phyloP scores from a whole-genome alignment of 164 flowering plant genomes.

The Umbellularia californica region DNA sequence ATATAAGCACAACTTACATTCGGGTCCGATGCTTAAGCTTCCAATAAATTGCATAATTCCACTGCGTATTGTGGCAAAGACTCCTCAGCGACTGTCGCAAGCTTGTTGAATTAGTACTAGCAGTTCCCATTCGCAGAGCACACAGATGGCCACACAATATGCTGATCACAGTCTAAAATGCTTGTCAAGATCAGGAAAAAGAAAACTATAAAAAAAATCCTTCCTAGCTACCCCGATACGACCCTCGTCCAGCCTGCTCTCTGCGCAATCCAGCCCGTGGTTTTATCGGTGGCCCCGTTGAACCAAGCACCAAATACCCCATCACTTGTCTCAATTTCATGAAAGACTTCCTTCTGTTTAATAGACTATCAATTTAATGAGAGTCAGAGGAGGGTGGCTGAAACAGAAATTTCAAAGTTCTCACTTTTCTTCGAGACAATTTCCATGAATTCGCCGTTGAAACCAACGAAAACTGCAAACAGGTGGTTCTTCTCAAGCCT shows the following conservation, averaged over 20 bases:
- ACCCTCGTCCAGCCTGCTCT: slow-evolving; percentile 85
- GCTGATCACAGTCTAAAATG: background rate
- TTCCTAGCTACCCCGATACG: slow-evolving; percentile 73
- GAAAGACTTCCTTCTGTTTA: background rate
- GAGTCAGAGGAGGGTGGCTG: slow-evolving; percentile 4
- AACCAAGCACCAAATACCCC: slow-evolving; percentile 37
- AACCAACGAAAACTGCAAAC: background rate
- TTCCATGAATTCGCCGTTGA: slow-evolving; percentile 12
- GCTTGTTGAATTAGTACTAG: slow-evolving; percentile 10
- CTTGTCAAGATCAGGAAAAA: background rate
- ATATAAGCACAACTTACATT: slow-evolving; percentile 44
- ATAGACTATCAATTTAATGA: background rate
- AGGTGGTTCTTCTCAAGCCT: background rate
- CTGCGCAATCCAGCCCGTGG: slow-evolving; percentile 65
- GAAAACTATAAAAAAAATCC: background rate
- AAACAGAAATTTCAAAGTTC: background rate
- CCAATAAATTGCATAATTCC: slow-evolving; percentile 95
- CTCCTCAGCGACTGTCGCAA: slow-evolving; percentile 55
- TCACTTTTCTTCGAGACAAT: background rate
- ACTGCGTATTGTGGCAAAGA: slow-evolving; percentile 53
- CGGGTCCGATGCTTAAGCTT: slow-evolving; percentile 42
- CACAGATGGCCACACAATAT: background rate
- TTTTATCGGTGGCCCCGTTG: slow-evolving; percentile 65
- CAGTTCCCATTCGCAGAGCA: slow-evolving; percentile 40
- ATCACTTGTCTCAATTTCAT: slow-evolving; percentile 16